Conservation (phyloP, 163 green algal genomes). For the Scenedesmus sp. region DNA sequence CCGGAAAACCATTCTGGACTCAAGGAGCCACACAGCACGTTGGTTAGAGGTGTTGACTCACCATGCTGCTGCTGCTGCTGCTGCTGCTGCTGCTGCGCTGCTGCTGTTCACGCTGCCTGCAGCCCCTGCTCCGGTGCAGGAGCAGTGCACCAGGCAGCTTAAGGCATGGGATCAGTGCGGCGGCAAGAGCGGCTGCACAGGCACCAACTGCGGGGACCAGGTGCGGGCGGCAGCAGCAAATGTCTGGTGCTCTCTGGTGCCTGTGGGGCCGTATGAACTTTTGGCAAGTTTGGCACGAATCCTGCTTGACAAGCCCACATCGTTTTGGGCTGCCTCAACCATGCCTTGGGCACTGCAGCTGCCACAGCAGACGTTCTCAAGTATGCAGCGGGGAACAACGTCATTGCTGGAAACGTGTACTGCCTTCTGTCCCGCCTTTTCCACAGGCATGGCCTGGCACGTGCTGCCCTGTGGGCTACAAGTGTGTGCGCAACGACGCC, state of each 20-base stretch:
- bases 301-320: no score
- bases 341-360: no score
- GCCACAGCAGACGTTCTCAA: no score
- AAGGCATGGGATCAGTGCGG: slow-evolving; percentile 52
- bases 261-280: no score
- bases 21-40: no score
- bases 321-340: no score
- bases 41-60: no score
- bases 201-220: slow-evolving; percentile 33
- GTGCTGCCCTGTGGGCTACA: background rate
- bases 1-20: no score
- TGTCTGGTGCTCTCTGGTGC: background rate
- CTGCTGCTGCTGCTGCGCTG: background rate
- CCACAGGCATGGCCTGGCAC: background rate
- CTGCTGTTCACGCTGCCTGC: background rate
- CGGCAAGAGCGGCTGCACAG: slow-evolving; percentile 29
- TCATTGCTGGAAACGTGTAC: no score
- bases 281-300: background rate
- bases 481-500: slow-evolving; percentile 21
- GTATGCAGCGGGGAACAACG: no score
- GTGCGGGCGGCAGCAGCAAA: background rate
- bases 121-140: background rate
- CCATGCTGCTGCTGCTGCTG: background rate
- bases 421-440: no score
- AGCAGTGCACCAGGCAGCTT: slow-evolving; percentile 21